Evolutionary conservation across 2,329 filamentous ascomycete species (phyloP).

Genomic region (Epichloe hybrida): DNA sequence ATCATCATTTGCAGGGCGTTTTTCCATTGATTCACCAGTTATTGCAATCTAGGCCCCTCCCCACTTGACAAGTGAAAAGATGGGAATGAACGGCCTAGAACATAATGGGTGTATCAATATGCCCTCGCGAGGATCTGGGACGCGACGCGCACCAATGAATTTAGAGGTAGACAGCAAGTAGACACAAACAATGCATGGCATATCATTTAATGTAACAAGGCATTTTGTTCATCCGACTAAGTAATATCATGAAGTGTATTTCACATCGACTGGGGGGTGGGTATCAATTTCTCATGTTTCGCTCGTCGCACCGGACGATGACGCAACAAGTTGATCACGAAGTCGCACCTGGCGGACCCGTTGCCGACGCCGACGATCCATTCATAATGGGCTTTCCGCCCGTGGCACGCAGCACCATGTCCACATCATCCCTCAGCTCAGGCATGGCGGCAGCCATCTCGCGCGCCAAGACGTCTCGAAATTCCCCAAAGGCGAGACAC

Average conservation of each 20-base stretch:
- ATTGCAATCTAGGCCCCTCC: background rate
- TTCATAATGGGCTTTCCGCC: constrained; percentile 15
- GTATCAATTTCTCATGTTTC: no score
- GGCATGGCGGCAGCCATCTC: constrained; percentile 45
- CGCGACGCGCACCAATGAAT: background rate
- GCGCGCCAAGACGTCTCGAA: constrained; percentile 48
- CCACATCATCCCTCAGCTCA: constrained; percentile 42
- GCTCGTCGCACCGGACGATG: no score
- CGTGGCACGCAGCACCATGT: constrained; percentile 34
- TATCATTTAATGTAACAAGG: background rate
- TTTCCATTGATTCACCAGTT: background rate
- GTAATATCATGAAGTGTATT: no score
- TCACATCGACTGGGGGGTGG: no score
- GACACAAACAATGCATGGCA: background rate
- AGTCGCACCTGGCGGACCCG: no score
- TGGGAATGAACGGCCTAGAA: background rate
- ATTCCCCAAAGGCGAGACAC: constrained; percentile 43
- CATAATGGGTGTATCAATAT: background rate
- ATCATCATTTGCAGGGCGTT: constrained; percentile 18
- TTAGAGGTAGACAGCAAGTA: constrained; percentile 2
- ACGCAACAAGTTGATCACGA: background rate
- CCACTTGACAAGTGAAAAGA: background rate
- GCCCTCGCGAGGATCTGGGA: background rate
- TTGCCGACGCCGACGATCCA: background rate
- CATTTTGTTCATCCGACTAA: no score